Percentiles rank a stretch among this genome's conserved stretches.
Evolutionary conservation across 345 rosid species (phyloP).

Genomic region (Pugionium dolabratum): DNA sequence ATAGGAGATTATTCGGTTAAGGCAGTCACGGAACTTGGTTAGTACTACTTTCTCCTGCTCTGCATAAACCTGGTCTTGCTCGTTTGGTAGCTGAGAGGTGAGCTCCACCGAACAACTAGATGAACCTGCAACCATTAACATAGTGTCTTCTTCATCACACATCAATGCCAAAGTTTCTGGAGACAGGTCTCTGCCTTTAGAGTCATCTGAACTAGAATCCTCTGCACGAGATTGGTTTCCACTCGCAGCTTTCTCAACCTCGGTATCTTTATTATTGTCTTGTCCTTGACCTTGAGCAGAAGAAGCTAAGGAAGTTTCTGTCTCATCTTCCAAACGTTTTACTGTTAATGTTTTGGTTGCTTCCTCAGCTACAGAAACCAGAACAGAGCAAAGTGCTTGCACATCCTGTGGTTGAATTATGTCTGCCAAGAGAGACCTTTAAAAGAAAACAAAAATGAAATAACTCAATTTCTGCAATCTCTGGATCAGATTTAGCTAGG

Average conservation of each 20-base stretch:
- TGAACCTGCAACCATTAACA: slow-evolving; percentile 76
- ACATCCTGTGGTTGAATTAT: slow-evolving; percentile 81
- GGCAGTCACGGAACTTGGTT: slow-evolving; percentile 83
- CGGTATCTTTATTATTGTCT: slow-evolving; percentile 47
- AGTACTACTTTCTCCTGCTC: slow-evolving; percentile 84
- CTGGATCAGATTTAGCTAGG: slow-evolving; percentile 10
- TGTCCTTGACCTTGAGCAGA: slow-evolving; percentile 47
- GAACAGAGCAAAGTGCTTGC: slow-evolving; percentile 93
- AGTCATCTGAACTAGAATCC: slow-evolving; percentile 54
- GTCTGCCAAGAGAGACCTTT: slow-evolving; percentile 93
- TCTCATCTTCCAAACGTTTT: slow-evolving; percentile 23
- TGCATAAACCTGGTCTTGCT: slow-evolving; percentile 60
- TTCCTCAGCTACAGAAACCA: slow-evolving; percentile 70
- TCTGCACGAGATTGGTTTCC: slow-evolving; percentile 49
- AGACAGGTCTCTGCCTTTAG: slow-evolving; percentile 76
- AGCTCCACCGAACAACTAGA: slow-evolving; percentile 61
- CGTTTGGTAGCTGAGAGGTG: slow-evolving; percentile 53
- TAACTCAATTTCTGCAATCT: slow-evolving; percentile 25
- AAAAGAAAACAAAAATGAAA: slow-evolving; percentile 29
- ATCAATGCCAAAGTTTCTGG: slow-evolving; percentile 96
- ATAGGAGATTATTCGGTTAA: slow-evolving; percentile 70
- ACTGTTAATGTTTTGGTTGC: slow-evolving; percentile 65
- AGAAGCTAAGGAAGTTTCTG: slow-evolving; percentile 29
- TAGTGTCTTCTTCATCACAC: slow-evolving; percentile 95
- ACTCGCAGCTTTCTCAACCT: slow-evolving; percentile 52